Percentiles rank a stretch among this genome's conserved stretches.
phyloP scores from a whole-genome alignment of 441 rosid genomes.

The Euphorbia corollata region DNA sequence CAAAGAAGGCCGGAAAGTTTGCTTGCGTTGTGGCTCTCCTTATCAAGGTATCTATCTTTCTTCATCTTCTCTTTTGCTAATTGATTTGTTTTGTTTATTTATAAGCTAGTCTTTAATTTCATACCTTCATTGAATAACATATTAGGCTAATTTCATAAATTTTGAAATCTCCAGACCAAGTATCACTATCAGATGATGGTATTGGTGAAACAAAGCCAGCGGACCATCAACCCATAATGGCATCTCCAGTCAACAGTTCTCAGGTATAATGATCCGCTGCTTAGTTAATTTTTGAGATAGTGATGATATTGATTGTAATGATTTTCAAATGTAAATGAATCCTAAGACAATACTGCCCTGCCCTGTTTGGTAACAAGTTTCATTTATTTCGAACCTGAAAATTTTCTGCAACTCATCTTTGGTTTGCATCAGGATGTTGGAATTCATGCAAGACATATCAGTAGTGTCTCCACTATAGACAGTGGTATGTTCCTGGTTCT shows the following conservation, averaged over 20 bases:
- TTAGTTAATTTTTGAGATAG: not conserved
- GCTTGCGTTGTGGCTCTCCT: conserved; percentile 74
- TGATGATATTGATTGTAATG: not conserved
- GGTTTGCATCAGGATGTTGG: conserved; percentile 54
- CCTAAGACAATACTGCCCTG: not conserved
- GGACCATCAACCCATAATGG: conserved; percentile 35
- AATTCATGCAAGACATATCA: conserved; percentile 84
- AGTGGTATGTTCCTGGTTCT: conserved; percentile 44
- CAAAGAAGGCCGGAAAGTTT: conserved; percentile 68
- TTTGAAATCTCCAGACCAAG: conserved; percentile 40
- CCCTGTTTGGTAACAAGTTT: not conserved
- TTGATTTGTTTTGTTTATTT: too few species aligned
- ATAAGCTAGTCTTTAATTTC: too few species aligned
- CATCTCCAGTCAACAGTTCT: conserved; percentile 39
- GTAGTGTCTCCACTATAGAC: conserved; percentile 78
- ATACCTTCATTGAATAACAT: too few species aligned
- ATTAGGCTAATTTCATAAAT: not conserved
- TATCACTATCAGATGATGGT: conserved; percentile 31
- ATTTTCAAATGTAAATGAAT: not conserved
- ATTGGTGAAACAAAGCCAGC: conserved; percentile 33
- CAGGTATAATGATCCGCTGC: conserved; percentile 35
- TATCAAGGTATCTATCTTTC: conserved; percentile 43
- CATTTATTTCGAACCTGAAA: conserved; percentile 11
- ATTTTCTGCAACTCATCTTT: conserved; percentile 19
- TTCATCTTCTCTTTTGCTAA: not conserved